Evolutionary conservation across 371 early-diverging fungal species (phyloP).

Genomic region (Mucor irregularis): DNA sequence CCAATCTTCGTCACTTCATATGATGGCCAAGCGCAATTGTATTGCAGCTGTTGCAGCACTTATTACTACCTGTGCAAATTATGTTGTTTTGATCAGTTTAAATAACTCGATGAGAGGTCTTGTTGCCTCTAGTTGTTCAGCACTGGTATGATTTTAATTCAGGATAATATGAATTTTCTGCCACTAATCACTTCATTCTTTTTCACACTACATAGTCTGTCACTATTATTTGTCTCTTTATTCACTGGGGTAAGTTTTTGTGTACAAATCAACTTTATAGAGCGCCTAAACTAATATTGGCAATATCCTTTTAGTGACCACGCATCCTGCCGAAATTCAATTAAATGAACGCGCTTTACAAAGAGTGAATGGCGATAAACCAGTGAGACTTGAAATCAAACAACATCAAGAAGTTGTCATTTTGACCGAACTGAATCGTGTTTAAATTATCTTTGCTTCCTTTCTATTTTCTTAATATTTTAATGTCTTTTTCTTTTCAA

Average conservation of each 20-base stretch:
- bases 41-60: constrained; percentile 40
- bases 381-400: constrained; percentile 44
- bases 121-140: constrained; percentile 29
- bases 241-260: constrained; percentile 44
- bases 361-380: constrained; percentile 40
- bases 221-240: constrained; percentile 29
- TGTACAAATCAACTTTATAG: no score
- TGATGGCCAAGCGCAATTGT: constrained; percentile 50
- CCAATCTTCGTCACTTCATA: constrained; percentile 38
- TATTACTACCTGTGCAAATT: constrained; percentile 37
- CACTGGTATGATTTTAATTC: constrained; percentile 30
- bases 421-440: constrained; percentile 37
- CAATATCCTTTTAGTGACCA: constrained; percentile 23
- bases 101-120: constrained; percentile 40
- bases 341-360: constrained; percentile 33
- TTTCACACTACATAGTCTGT: constrained; percentile 11
- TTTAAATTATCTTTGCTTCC: constrained; percentile 8
- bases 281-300: neutral
- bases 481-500: neutral
- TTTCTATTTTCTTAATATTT: neutral
- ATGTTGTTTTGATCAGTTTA: constrained; percentile 36
- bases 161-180: no score
- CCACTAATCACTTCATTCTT: neutral
- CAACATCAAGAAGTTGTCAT: constrained; percentile 53
- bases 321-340: constrained; percentile 40